phyloP scores from a whole-genome alignment of 2,329 filamentous ascomycete genomes.

The Aaosphaeria arxii region DNA sequence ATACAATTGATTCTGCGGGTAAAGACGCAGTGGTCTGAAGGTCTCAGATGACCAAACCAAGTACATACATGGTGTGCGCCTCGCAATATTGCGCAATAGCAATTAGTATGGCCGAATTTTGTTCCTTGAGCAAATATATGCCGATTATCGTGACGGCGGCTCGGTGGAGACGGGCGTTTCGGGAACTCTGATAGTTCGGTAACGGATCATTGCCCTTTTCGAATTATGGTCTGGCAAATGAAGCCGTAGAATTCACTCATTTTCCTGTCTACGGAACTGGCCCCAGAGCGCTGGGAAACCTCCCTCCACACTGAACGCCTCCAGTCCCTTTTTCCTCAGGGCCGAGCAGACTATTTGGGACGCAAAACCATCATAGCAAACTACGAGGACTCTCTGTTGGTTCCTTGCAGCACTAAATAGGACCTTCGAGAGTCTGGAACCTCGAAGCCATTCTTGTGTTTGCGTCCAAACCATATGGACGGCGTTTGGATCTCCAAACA shows the following conservation, averaged over 20 bases:
- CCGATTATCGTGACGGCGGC: no score
- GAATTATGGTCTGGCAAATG: no score
- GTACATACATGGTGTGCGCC: no score
- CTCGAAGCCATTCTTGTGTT: background rate
- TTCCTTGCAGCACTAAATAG: background rate
- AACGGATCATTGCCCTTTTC: no score
- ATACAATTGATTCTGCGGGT: no score
- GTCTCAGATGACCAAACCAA: no score
- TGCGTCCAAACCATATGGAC: constrained; percentile 4
- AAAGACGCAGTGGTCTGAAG: no score
- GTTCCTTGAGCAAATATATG: no score
- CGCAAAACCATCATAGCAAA: constrained; percentile 6
- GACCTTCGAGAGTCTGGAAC: background rate
- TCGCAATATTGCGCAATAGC: no score
- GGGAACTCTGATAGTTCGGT: no score
- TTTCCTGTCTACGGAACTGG: background rate
- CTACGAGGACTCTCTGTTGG: constrained; percentile 1
- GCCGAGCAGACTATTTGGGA: constrained; percentile 4
- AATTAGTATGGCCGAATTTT: no score
- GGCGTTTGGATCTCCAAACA: constrained; percentile 5
- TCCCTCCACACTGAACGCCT: constrained; percentile 6
- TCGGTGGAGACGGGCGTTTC: no score
- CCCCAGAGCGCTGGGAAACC: constrained; percentile 3
- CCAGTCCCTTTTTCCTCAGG: constrained; percentile 4
- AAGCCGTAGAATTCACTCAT: background rate